phyloP scores from a whole-genome alignment of 1,284 basidiomycete species.

The Pseudozyma sp. region DNA sequence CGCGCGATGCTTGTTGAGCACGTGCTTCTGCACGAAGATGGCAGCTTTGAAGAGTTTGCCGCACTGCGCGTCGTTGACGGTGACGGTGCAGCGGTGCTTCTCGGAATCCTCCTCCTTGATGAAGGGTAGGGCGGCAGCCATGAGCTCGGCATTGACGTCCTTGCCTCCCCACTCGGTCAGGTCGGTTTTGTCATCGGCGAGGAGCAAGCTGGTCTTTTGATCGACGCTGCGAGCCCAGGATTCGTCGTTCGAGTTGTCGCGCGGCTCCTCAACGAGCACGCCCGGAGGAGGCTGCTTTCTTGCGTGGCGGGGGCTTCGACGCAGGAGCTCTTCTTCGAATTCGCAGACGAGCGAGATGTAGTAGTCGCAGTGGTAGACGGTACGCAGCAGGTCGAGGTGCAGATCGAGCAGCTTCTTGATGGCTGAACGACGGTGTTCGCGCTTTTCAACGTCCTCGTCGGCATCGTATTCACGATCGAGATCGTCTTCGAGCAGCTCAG shows the following conservation, averaged over 20 bases:
- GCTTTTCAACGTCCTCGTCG: slow-evolving; percentile 30
- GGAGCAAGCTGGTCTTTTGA: slow-evolving; percentile 48
- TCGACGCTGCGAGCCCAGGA: slow-evolving; percentile 60
- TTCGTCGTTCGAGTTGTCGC: slow-evolving; percentile 48
- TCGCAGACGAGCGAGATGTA: slow-evolving; percentile 63
- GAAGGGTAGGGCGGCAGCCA: slow-evolving; percentile 44
- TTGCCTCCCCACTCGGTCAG: slow-evolving; percentile 52
- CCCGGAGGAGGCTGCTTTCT: slow-evolving; percentile 46
- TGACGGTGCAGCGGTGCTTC: slow-evolving; percentile 61
- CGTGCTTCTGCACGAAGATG: slow-evolving; percentile 64
- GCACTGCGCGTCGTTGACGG: slow-evolving; percentile 42
- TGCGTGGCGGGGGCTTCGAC: slow-evolving; percentile 52
- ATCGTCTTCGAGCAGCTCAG: slow-evolving; percentile 27
- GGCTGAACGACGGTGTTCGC: slow-evolving; percentile 37
- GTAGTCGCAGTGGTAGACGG: slow-evolving; percentile 65
- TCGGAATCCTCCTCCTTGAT: slow-evolving; percentile 59
- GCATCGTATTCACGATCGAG: slow-evolving; percentile 38
- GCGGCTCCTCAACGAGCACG: slow-evolving; percentile 33
- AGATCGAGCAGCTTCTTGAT: slow-evolving; percentile 62
- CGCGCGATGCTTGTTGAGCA: slow-evolving; percentile 60
- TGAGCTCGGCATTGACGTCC: slow-evolving; percentile 36
- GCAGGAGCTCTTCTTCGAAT: slow-evolving; percentile 63
- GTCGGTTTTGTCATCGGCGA: slow-evolving; percentile 41
- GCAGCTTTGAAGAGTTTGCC: slow-evolving; percentile 64
- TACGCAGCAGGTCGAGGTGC: slow-evolving; percentile 60